A percentile compares a stretch with the other conserved stretches of the same genome.
Conservation (phyloP, 441 rosid genomes). For the Pelargonium cotyledonis region DNA sequence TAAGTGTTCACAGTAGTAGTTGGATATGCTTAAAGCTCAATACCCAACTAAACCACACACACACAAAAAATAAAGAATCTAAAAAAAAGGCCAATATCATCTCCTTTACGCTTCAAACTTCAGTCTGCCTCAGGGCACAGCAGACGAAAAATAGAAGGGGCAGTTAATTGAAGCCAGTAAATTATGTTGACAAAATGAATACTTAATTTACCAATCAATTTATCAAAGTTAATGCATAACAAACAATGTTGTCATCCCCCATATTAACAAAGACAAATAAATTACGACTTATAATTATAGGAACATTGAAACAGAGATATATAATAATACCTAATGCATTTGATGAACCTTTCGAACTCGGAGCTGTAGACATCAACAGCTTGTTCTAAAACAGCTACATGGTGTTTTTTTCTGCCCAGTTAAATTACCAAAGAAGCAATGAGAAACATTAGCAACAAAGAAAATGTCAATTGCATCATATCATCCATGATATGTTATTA, state of each 20-base stretch:
- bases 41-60: background rate
- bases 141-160: no score
- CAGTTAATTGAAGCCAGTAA: no score
- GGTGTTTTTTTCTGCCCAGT: conserved; percentile 46
- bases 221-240: no score
- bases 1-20: background rate
- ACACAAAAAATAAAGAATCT: background rate
- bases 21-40: background rate
- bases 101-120: no score
- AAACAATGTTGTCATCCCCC: background rate
- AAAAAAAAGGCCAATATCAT: no score
- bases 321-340: conserved; percentile 59
- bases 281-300: no score
- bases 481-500: background rate
- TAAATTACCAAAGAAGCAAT: conserved; percentile 12
- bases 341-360: conserved; percentile 76
- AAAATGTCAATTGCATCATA: conserved; percentile 11
- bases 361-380: conserved; percentile 60
- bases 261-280: background rate
- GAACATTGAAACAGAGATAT: no score
- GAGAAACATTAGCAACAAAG: conserved; percentile 23
- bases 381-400: conserved; percentile 54
- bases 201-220: no score
- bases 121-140: no score
- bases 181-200: no score